These are phyloP conservation scores for Aspergillus ibericus DNA, from an alignment of 2,329 filamentous ascomycete species.

Conservation along the genomic window DNA sequence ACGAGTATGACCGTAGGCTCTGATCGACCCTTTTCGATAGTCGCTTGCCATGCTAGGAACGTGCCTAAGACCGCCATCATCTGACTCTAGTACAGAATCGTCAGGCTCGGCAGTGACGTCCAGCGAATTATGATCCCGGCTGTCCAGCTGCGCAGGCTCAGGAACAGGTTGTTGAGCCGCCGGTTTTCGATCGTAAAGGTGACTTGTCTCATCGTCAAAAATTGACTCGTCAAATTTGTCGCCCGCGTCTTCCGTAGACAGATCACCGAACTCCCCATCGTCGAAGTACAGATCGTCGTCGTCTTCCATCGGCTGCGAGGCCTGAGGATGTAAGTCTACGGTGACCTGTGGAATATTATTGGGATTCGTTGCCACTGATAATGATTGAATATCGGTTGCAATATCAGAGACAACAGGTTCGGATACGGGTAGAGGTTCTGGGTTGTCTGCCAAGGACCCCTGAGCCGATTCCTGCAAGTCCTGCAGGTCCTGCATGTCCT, in stretches of 20 bases:
- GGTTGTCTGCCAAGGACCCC: background rate
- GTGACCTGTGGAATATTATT: background rate
- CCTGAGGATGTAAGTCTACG: background rate
- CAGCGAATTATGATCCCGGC: slow-evolving; percentile 5
- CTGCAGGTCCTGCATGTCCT: background rate
- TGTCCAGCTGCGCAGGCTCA: slow-evolving; percentile 6
- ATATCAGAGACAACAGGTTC: background rate
- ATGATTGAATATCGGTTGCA: background rate
- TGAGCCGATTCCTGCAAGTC: background rate
- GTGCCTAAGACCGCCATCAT: slow-evolving; percentile 29
- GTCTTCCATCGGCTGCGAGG: slow-evolving; percentile 17
- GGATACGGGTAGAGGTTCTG: background rate
- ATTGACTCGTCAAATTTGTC: slow-evolving; percentile 49
- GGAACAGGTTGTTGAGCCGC: slow-evolving; percentile 18
- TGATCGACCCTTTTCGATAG: slow-evolving; percentile 20
- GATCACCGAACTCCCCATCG: slow-evolving; percentile 48
- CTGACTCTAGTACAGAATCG: slow-evolving; percentile 3
- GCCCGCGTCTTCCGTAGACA: slow-evolving; percentile 32
- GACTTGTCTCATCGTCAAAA: slow-evolving; percentile 49
- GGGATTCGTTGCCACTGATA: background rate
- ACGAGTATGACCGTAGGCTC: slow-evolving; percentile 26
- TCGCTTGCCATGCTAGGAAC: slow-evolving; percentile 39
- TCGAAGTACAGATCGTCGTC: slow-evolving; percentile 49
- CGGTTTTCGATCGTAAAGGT: slow-evolving; percentile 43
- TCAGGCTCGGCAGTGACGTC: slow-evolving; percentile 17